Evolutionary conservation across 139 green algal species (phyloP), one percentile per base, ranked within the genome.

Genomic region (Desmodesmus armatus): DNA sequence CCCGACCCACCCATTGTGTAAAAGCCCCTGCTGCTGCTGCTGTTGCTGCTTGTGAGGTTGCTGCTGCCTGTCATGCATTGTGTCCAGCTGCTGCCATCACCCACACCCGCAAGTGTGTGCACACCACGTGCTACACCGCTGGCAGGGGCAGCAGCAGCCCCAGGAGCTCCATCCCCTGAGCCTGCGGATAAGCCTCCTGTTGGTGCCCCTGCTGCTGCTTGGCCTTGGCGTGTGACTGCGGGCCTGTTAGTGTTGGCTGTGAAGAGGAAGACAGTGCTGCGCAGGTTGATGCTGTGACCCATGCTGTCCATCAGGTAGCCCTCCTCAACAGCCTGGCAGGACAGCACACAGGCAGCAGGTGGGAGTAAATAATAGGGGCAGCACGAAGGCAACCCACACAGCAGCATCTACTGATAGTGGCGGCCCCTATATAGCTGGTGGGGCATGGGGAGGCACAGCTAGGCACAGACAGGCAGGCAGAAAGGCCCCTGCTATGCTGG

Each of bases 261-360:
- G 70, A 92, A 88, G 4, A 92, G 58, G 1, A 92, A 58, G 4
- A 86, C 70, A 9, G 89, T 73, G 43, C 77, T 85, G 21, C 78
- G 60, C 53, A 91, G 85, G 37, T 82, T 89, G 4, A 88, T 87
- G 21, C 1, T n/a, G 43, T 87, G 84, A 65, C 89, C 89, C 23
- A 80, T 35, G 6, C 85, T 74, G 63, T 92, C 89, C 25, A 69
- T 72, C 17, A 92, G 71, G 27, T 29, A 29, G 5, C 89, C 89
- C 2, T 86, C 85, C 25, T 88, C 69, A 25, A 91, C 53, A 2
- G 40, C 85, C 71, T 87, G 76, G 25, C n/a, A 49, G 3, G 72
- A 41, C 62, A 87, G 70, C 37, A n/a, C n/a, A n/a, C n/a, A n/a
- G n/a, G n/a, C n/a, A 88, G 83, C 72, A 90, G 62, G 3, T 40